phyloP scores from a whole-genome alignment of 1,139 yeast species.

The Hemisphaericaspora subhashii region DNA sequence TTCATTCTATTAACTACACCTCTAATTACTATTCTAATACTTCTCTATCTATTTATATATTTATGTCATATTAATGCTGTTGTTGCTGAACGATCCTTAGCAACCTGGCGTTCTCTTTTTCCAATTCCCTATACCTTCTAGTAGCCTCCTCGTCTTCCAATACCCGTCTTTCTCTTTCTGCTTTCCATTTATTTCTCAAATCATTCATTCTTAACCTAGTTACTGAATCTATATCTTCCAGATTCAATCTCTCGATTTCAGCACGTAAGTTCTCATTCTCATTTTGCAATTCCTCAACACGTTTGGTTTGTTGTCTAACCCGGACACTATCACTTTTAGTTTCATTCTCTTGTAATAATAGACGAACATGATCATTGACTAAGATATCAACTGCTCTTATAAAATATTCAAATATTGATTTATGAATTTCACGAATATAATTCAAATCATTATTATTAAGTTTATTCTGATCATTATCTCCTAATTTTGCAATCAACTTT shows the following conservation, averaged over 20 bases:
- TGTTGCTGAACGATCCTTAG: conserved; percentile 19
- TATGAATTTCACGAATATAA: conserved; percentile 46
- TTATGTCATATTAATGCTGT: neutral
- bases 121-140: conserved; percentile 52
- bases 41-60: no score
- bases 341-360: conserved; percentile 39
- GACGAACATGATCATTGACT: conserved; percentile 53
- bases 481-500: conserved; percentile 28
- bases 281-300: conserved; percentile 13
- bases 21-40: no score
- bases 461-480: conserved; percentile 9
- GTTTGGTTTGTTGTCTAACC: neutral
- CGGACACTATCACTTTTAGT: conserved; percentile 18
- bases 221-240: conserved; percentile 20
- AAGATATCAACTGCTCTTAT: conserved; percentile 59
- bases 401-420: conserved; percentile 56
- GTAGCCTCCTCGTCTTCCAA: conserved; percentile 59
- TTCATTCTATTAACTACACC: no score
- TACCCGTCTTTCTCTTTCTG: conserved; percentile 68
- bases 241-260: conserved; percentile 18
- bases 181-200: conserved; percentile 62
- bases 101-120: conserved; percentile 50
- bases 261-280: conserved; percentile 24
- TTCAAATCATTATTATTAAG: conserved; percentile 23
- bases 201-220: conserved; percentile 58